Conservation (phyloP, 352 stramenopile species). For the Pythium volutum region DNA sequence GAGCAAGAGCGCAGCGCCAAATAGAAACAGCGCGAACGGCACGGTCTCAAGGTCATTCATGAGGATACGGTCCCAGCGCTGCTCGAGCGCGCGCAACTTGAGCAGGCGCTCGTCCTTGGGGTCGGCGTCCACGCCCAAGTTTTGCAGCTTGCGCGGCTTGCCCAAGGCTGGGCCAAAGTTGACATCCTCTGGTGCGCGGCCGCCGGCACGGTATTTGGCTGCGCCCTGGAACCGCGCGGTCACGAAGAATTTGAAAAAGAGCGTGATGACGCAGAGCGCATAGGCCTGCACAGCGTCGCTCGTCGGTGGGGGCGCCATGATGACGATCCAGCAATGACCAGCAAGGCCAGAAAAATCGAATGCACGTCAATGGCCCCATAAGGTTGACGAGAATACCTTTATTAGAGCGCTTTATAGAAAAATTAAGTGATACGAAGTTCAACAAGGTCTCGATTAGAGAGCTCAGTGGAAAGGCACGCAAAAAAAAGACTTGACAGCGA, state of each 20-base stretch:
- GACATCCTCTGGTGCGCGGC: constrained; percentile 33
- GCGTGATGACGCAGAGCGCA: constrained; percentile 42
- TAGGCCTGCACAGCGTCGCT: constrained; percentile 43
- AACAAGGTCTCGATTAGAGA: neutral
- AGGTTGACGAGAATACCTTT: neutral
- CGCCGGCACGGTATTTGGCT: constrained; percentile 31
- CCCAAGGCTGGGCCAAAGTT: constrained; percentile 7
- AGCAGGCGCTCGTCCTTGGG: constrained; percentile 13
- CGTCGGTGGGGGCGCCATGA: constrained; percentile 16
- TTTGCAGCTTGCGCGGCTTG: constrained; percentile 26
- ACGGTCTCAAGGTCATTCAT: constrained; percentile 66
- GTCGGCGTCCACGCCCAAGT: constrained; percentile 27
- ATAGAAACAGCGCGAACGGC: constrained; percentile 49
- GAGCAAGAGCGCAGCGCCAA: constrained; percentile 42
- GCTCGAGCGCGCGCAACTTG: constrained; percentile 4
- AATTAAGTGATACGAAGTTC: neutral
- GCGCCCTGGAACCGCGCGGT: constrained; percentile 39
- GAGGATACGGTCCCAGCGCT: constrained; percentile 41
- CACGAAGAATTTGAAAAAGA: constrained; percentile 71
- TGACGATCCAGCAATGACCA: neutral
- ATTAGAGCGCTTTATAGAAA: constrained; percentile 1
- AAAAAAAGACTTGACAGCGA: neutral
- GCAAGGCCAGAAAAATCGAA: neutral
- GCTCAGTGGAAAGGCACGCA: neutral
- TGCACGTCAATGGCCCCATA: neutral